Conservation (phyloP, 1,284 basidiomycete genomes). For the Porodaedalea pini region DNA sequence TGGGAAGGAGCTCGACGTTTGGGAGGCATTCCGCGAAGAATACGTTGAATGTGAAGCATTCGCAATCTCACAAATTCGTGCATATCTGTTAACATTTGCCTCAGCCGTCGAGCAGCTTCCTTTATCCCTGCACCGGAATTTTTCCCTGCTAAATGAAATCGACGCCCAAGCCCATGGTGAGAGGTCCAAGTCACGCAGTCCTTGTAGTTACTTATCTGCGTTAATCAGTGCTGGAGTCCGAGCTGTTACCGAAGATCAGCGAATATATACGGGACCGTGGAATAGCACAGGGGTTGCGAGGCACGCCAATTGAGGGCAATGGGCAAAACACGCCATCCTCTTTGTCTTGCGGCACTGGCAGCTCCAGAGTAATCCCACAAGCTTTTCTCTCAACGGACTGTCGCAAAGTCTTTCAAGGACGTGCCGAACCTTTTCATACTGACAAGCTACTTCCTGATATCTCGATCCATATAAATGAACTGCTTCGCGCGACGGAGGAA, state of each 20-base stretch:
- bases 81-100: slow-evolving; percentile 7
- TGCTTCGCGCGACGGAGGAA: slow-evolving; percentile 62
- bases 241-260: neutral
- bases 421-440: neutral
- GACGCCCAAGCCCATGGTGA: slow-evolving; percentile 71
- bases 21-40: slow-evolving; percentile 77
- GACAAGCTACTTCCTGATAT: neutral
- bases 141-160: slow-evolving; percentile 75
- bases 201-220: neutral
- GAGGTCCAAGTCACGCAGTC: slow-evolving; percentile 24
- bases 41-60: slow-evolving; percentile 66
- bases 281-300: no score
- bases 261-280: neutral
- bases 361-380: neutral
- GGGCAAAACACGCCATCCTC: no score
- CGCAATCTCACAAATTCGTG: neutral
- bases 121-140: slow-evolving; percentile 77
- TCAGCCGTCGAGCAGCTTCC: slow-evolving; percentile 84
- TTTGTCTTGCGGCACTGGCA: neutral
- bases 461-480: slow-evolving; percentile 47
- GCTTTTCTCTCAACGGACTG: neutral
- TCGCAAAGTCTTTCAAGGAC: neutral
- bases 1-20: slow-evolving; percentile 59
- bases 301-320: no score
- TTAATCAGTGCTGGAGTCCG: neutral